phyloP scores from a whole-genome alignment of 2,329 filamentous ascomycete species.

The Fusarium poae region DNA sequence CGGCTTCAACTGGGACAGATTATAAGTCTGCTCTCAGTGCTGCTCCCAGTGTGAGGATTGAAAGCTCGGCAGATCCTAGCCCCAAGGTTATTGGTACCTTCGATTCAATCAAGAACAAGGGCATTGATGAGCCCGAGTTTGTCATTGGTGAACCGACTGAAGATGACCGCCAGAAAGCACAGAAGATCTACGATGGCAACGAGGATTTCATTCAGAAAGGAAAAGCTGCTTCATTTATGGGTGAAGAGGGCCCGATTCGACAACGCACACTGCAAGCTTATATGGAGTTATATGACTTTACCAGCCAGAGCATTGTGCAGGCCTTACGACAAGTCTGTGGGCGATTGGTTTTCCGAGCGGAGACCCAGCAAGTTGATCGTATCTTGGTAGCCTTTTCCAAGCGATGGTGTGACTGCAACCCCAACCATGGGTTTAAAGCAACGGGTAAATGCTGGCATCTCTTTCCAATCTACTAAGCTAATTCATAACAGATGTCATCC shows the following conservation, averaged over 20 bases:
- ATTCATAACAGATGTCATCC: conserved; percentile 80
- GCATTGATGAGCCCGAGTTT: conserved; percentile 70
- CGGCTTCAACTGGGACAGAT: conserved; percentile 55
- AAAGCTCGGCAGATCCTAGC: conserved; percentile 56
- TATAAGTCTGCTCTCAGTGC: conserved; percentile 60
- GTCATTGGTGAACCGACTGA: conserved; percentile 71
- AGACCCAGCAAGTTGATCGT: conserved; percentile 96
- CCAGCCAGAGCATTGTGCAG: conserved; percentile 81
- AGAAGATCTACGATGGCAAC: conserved; percentile 85
- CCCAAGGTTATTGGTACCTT: conserved; percentile 53
- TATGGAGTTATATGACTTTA: conserved; percentile 92
- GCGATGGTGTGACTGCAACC: conserved; percentile 94
- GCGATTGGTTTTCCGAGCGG: conserved; percentile 84
- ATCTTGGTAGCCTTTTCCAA: conserved; percentile 90
- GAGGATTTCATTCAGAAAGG: conserved; percentile 85
- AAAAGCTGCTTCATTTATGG: conserved; percentile 88
- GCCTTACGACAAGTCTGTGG: conserved; percentile 85
- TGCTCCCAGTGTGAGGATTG: conserved; percentile 61
- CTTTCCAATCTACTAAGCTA: conserved; percentile 45
- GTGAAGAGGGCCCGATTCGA: conserved; percentile 75
- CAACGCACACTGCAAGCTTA: conserved; percentile 78
- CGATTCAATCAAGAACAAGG: conserved; percentile 55
- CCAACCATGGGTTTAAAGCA: conserved; percentile 91
- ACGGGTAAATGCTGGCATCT: conserved; percentile 68
- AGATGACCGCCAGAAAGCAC: conserved; percentile 81